Conservation (phyloP, 306 rosid genomes). For the Leucaena leucocephala region DNA sequence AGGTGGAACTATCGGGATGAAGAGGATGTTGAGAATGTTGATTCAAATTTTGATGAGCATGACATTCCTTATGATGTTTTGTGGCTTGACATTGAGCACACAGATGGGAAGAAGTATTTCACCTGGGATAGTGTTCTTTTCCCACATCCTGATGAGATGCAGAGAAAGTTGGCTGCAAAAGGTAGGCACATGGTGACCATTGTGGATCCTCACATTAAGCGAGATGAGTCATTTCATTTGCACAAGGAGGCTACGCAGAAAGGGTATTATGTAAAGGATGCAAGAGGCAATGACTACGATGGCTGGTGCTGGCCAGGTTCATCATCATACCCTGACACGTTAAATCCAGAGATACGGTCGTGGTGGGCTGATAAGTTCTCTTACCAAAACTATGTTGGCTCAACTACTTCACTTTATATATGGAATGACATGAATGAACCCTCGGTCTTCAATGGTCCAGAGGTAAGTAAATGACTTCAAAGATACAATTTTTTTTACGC, state of each 20-base stretch:
- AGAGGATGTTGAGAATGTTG: constrained; percentile 89
- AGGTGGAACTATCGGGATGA: constrained; percentile 97
- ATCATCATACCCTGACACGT: constrained; percentile 73
- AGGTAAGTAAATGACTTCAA: constrained; percentile 59
- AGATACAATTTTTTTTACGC: background rate
- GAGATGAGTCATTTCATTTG: constrained; percentile 64
- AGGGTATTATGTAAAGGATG: constrained; percentile 93
- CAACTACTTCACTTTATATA: constrained; percentile 88
- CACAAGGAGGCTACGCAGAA: constrained; percentile 86
- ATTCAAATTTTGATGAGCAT: constrained; percentile 80
- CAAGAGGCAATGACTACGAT: constrained; percentile 76
- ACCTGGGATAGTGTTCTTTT: constrained; percentile 82
- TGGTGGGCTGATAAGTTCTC: constrained; percentile 95
- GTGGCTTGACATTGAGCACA: constrained; percentile 98
- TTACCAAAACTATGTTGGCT: constrained; percentile 69
- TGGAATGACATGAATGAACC: constrained; percentile 99
- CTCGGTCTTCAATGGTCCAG: constrained; percentile 98
- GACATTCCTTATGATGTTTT: constrained; percentile 96
- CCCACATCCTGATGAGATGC: constrained; percentile 97
- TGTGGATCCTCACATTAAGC: constrained; percentile 94
- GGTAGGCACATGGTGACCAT: constrained; percentile 93
- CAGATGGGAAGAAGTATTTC: constrained; percentile 86
- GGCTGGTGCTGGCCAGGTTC: constrained; percentile 99
- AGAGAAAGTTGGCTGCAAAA: constrained; percentile 70
- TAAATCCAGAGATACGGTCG: constrained; percentile 76